Conservation (phyloP, 2,329 filamentous ascomycete genomes). For the Aspergillus sp. region DNA sequence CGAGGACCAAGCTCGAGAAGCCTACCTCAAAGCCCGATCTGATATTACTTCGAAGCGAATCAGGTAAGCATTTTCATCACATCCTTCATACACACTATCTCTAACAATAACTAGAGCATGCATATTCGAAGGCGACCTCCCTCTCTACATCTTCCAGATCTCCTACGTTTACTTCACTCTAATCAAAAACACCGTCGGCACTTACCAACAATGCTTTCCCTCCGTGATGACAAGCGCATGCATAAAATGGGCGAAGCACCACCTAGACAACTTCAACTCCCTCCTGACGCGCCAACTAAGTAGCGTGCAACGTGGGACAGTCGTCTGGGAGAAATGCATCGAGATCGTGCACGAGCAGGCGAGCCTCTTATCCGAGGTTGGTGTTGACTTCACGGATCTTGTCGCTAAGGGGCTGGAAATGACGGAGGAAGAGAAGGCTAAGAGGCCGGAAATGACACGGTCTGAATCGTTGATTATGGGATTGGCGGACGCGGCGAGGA, state of each 20-base stretch:
- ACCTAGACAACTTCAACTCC: slow-evolving; percentile 87
- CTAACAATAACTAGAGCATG: slow-evolving; percentile 68
- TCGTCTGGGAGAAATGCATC: slow-evolving; percentile 82
- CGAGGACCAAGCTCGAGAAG: slow-evolving; percentile 85
- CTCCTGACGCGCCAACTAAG: slow-evolving; percentile 83
- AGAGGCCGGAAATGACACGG: slow-evolving; percentile 29
- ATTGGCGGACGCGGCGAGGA: slow-evolving; percentile 22
- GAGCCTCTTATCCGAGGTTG: slow-evolving; percentile 78
- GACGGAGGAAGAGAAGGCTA: slow-evolving; percentile 27
- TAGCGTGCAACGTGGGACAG: slow-evolving; percentile 76
- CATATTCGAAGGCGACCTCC: slow-evolving; percentile 91
- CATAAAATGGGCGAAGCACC: slow-evolving; percentile 97
- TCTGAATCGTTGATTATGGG: slow-evolving; percentile 30
- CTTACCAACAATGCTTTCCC: slow-evolving; percentile 86
- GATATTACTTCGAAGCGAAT: slow-evolving; percentile 79
- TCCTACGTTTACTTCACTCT: slow-evolving; percentile 95
- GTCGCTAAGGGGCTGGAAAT: slow-evolving; percentile 63
- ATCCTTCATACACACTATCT: slow-evolving; percentile 9
- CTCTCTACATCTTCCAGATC: slow-evolving; percentile 91
- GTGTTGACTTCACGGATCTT: slow-evolving; percentile 84
- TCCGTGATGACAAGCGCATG: slow-evolving; percentile 88
- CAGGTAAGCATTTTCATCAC: slow-evolving; percentile 60
- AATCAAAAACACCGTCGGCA: slow-evolving; percentile 89
- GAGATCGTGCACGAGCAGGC: slow-evolving; percentile 80
- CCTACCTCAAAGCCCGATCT: slow-evolving; percentile 79